Percentiles rank a stretch among this genome's conserved stretches.
These are phyloP conservation scores for Globisporangium emineosum DNA, from an alignment of 352 stramenopile genomes.

Conservation along the genomic window DNA sequence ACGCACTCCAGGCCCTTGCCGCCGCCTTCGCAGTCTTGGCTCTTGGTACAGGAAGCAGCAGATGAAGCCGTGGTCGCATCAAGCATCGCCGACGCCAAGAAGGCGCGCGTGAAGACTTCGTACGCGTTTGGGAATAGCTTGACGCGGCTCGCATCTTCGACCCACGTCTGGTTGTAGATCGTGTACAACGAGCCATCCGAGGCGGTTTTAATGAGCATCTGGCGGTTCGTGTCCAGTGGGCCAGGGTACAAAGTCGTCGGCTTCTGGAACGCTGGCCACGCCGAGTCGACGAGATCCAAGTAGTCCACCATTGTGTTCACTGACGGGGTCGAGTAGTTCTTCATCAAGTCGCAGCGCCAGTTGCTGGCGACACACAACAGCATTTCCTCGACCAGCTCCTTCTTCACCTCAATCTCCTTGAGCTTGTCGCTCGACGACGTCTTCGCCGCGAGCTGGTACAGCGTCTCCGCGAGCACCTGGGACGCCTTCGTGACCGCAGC, in stretches of 20 bases:
- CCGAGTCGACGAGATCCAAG: conserved; percentile 33
- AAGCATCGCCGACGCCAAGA: conserved; percentile 59
- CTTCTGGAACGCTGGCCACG: conserved; percentile 49
- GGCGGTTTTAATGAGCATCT: conserved; percentile 43
- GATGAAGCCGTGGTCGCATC: conserved; percentile 30
- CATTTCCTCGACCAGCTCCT: conserved; percentile 50
- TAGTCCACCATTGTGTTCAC: conserved; percentile 71
- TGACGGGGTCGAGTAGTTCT: conserved; percentile 55
- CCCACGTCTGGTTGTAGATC: conserved; percentile 52
- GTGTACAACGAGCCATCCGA: conserved; percentile 26
- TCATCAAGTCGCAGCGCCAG: conserved; percentile 75
- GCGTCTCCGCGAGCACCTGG: conserved; percentile 67
- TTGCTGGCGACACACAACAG: conserved; percentile 55
- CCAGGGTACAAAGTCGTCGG: conserved; percentile 62
- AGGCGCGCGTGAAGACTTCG: conserved; percentile 72
- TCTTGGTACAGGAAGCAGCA: conserved; percentile 45
- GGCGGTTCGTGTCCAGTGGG: conserved; percentile 39
- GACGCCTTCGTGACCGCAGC: conserved; percentile 55
- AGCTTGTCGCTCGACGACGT: conserved; percentile 41
- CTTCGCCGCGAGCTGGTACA: conserved; percentile 60
- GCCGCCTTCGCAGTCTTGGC: conserved; percentile 45
- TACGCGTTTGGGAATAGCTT: conserved; percentile 81
- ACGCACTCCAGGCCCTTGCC: conserved; percentile 70
- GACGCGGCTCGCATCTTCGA: conserved; percentile 47
- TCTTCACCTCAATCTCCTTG: conserved; percentile 48